phyloP scores from a whole-genome alignment of 352 stramenopile species.

The Pythium dissimile region DNA sequence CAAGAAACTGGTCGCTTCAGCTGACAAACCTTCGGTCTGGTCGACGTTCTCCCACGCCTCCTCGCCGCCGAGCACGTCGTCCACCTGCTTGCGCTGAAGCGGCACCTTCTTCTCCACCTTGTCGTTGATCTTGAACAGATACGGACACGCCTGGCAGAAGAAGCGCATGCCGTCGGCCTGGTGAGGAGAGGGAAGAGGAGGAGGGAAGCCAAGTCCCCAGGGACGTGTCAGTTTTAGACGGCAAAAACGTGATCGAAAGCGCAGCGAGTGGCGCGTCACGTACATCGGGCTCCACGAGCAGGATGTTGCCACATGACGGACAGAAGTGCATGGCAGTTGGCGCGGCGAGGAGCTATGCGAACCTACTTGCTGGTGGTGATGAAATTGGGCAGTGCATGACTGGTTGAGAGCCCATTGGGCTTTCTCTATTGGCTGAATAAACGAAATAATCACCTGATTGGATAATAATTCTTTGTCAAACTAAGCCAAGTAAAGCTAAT shows the following conservation, averaged over 20 bases:
- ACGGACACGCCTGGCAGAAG: conserved; percentile 89
- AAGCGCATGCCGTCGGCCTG: conserved; percentile 88
- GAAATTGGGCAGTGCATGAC: conserved; percentile 4
- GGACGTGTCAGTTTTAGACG: not conserved
- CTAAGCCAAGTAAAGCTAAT: not conserved
- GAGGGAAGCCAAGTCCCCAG: no score
- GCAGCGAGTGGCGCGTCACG: conserved; percentile 4
- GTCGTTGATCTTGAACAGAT: conserved; percentile 86
- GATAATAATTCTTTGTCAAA: not conserved
- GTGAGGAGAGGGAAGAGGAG: no score
- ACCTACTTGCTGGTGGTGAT: conserved; percentile 3
- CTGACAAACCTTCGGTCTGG: conserved; percentile 88
- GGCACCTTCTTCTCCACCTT: conserved; percentile 89
- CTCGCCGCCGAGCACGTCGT: conserved; percentile 97
- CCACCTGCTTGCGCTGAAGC: conserved; percentile 96
- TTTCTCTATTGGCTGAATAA: no score
- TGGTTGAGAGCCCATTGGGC: no score
- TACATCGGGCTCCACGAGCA: conserved; percentile 87
- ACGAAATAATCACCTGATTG: not conserved
- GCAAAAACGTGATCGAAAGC: conserved; percentile 1
- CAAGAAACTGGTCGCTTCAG: not conserved
- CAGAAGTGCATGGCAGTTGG: conserved; percentile 80
- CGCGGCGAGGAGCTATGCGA: not conserved
- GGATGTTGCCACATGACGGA: conserved; percentile 86
- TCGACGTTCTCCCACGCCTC: conserved; percentile 99